Evolutionary conservation across 2,329 filamentous ascomycete genomes (phyloP).

Genomic region (Diaporthe citri): DNA sequence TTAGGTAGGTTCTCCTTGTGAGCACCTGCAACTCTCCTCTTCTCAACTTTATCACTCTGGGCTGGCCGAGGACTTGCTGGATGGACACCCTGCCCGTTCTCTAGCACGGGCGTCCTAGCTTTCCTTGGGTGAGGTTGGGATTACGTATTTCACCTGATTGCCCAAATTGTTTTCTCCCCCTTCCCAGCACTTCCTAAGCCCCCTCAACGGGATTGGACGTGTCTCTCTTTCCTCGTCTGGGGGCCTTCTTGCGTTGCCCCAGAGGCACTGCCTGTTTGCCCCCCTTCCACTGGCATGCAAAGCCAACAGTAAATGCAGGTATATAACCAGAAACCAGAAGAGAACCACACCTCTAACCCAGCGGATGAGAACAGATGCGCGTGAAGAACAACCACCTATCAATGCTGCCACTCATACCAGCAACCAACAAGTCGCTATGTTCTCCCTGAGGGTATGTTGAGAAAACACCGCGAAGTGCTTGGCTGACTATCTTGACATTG

Average conservation of each 20-base stretch:
- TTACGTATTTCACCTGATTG: background rate
- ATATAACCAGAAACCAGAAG: constrained; percentile 32
- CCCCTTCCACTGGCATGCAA: constrained; percentile 3
- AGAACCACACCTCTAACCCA: constrained; percentile 8
- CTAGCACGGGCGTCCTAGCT: background rate
- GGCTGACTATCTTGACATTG: background rate
- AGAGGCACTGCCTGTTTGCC: background rate
- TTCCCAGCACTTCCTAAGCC: background rate
- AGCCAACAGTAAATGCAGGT: constrained; percentile 33
- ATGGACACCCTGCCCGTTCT: background rate
- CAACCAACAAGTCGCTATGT: background rate
- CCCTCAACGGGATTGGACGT: no score
- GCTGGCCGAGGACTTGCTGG: background rate
- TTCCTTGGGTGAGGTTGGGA: background rate
- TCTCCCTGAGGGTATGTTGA: background rate
- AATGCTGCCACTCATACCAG: constrained; percentile 6
- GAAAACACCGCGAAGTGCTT: background rate
- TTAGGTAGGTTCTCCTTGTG: background rate
- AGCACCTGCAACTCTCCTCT: background rate
- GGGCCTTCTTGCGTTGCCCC: background rate
- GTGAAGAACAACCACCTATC: constrained; percentile 8
- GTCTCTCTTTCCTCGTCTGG: background rate
- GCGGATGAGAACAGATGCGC: background rate
- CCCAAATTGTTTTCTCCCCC: background rate
- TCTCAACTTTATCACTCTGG: background rate